Evolutionary conservation across 805 yeast genomes (phyloP).

Genomic region (Brettanomyces bruxellensis): DNA sequence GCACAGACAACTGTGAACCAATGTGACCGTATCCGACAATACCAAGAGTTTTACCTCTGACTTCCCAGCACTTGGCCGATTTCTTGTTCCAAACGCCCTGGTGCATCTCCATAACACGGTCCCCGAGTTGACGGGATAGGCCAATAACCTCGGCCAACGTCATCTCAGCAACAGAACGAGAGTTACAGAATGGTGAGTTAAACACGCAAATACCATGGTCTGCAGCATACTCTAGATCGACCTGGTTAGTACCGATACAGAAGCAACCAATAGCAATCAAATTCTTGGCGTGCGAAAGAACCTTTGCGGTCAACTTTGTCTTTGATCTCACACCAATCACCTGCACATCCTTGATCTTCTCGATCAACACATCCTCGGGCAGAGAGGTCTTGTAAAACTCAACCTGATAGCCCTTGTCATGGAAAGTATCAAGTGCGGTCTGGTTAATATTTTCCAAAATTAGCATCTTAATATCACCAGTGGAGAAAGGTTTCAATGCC

Average conservation of each 20-base stretch:
- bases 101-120: conserved; percentile 92
- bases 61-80: conserved; percentile 93
- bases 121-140: conserved; percentile 93
- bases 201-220: conserved; percentile 90
- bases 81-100: conserved; percentile 98
- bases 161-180: conserved; percentile 96
- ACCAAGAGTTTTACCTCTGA: conserved; percentile 96
- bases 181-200: conserved; percentile 89
- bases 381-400: conserved; percentile 86
- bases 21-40: conserved; percentile 97
- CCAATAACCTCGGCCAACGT: conserved; percentile 92
- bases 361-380: conserved; percentile 88
- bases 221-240: conserved; percentile 87
- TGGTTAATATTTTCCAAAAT: conserved; percentile 87
- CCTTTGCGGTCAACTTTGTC: conserved; percentile 75
- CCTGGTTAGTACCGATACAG: conserved; percentile 99
- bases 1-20: conserved; percentile 92
- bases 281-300: conserved; percentile 80
- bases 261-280: conserved; percentile 91
- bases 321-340: conserved; percentile 98
- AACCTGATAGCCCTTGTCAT: conserved; percentile 91
- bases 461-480: conserved; percentile 89
- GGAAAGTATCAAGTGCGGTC: conserved; percentile 83
- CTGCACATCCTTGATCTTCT: conserved; percentile 86
- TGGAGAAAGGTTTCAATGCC: conserved; percentile 85